These are phyloP conservation scores for Clavispora fructus DNA, from an alignment of 805 yeast genomes.

Conservation along the genomic window DNA sequence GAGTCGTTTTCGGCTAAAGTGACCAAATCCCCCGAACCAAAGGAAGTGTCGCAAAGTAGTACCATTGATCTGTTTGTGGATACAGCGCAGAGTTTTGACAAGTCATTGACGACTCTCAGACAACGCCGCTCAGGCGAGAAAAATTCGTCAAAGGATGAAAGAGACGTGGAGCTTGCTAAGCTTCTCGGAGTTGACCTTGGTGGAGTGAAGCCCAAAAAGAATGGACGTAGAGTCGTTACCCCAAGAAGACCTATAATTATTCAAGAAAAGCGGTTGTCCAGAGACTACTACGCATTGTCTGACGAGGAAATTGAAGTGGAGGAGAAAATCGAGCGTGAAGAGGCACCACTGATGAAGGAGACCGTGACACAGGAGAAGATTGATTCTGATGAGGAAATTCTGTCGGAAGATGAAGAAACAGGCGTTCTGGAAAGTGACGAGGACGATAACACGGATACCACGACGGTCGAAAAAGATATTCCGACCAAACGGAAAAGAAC, in stretches of 20 bases:
- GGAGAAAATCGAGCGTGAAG: neutral
- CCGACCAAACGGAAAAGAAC: neutral
- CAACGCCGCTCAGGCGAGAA: slow-evolving; percentile 1
- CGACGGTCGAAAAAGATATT: neutral
- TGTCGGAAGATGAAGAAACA: neutral
- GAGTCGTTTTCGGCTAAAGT: neutral
- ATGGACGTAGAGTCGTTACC: slow-evolving; percentile 7
- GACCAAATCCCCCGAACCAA: neutral
- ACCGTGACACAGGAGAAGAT: neutral
- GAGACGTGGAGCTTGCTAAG: slow-evolving; percentile 12
- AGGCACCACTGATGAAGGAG: neutral
- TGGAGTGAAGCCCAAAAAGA: slow-evolving; percentile 11
- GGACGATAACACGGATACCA: neutral
- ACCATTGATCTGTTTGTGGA: neutral
- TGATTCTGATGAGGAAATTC: neutral
- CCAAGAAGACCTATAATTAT: slow-evolving; percentile 14
- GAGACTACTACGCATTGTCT: neutral
- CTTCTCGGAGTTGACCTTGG: slow-evolving; percentile 10
- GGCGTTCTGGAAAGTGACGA: neutral
- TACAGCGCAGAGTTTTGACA: slow-evolving; percentile 9
- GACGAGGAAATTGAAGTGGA: neutral
- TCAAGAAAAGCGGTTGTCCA: slow-evolving; percentile 1
- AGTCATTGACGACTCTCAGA: slow-evolving; percentile 5
- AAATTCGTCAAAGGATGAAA: neutral
- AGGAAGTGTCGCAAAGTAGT: neutral